These are phyloP conservation scores for Pulveroboletus sp. DNA, from an alignment of 768 basidiomycete species.

Conservation along the genomic window DNA sequence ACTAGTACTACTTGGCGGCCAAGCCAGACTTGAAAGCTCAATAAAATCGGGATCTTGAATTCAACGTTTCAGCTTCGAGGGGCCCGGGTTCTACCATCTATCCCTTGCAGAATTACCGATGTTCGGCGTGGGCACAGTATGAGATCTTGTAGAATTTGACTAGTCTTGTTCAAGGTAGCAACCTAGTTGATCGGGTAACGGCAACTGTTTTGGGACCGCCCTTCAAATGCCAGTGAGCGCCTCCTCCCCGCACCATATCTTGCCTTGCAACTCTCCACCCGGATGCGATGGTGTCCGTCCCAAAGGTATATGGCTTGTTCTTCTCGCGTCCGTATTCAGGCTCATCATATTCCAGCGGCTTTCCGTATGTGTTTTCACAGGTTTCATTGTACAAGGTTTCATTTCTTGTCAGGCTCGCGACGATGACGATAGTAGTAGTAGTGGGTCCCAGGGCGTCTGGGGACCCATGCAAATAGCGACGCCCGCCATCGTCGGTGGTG, in stretches of 20 bases:
- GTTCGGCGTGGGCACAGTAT: too few relatives aligned
- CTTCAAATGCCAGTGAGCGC: slow-evolving; percentile 14
- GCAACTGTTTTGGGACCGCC: slow-evolving; percentile 11
- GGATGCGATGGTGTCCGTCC: slow-evolving; percentile 22
- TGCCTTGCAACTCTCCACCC: background rate
- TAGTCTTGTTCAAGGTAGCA: too few relatives aligned
- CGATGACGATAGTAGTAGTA: background rate
- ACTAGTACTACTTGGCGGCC: too few relatives aligned
- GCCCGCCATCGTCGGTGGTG: slow-evolving; percentile 34
- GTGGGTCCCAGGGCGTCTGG: slow-evolving; percentile 19
- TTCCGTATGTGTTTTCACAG: slow-evolving; percentile 13
- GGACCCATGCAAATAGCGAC: slow-evolving; percentile 31
- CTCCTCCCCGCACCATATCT: slow-evolving; percentile 18
- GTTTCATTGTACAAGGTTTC: background rate
- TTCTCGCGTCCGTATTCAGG: background rate
- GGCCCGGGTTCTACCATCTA: too few relatives aligned
- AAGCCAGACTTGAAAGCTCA: too few relatives aligned
- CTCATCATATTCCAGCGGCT: slow-evolving; percentile 18
- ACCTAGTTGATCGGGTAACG: slow-evolving; percentile 15
- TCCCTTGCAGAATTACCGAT: too few relatives aligned
- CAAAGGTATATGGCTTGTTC: slow-evolving; percentile 8
- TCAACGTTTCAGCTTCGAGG: too few relatives aligned
- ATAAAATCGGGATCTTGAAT: too few relatives aligned
- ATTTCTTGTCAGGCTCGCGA: slow-evolving; percentile 15
- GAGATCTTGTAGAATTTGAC: too few relatives aligned